These are phyloP conservation scores for Zymoseptoria brevis DNA, from an alignment of 2,329 filamentous ascomycete genomes.

Conservation along the genomic window DNA sequence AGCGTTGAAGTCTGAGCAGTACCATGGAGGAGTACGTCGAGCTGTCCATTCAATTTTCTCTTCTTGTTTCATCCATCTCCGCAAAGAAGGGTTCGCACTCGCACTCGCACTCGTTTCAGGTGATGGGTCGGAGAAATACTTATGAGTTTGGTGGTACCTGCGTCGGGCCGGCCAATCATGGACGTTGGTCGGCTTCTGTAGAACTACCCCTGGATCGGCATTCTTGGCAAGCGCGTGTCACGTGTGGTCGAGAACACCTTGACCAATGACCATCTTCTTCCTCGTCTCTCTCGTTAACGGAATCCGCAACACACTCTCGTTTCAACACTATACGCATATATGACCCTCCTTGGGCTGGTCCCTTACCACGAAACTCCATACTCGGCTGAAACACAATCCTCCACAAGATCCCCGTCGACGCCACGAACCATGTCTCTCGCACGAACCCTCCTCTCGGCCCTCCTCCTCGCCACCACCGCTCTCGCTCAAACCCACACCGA, in stretches of 20 bases:
- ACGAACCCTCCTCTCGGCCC: slow-evolving; percentile 11
- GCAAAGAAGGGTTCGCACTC: background rate
- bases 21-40: background rate
- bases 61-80: background rate
- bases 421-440: slow-evolving; percentile 14
- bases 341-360: background rate
- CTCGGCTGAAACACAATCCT: background rate
- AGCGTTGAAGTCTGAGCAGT: too few species aligned
- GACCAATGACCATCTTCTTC: too few species aligned
- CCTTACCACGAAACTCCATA: background rate
- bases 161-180: background rate
- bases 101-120: too few species aligned
- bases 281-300: background rate
- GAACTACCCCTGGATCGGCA: too few species aligned
- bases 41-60: background rate
- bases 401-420: background rate
- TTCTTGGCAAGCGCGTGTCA: too few species aligned
- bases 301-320: background rate
- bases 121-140: background rate
- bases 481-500: slow-evolving; percentile 66
- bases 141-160: background rate
- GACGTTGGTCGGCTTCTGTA: background rate
- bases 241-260: background rate
- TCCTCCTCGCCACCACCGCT: slow-evolving; percentile 16
- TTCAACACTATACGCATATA: background rate